A percentile compares a stretch with the other conserved stretches of the same genome.
These are phyloP conservation scores for Geotrichum candidum DNA, from an alignment of 1,139 yeast genomes.

Conservation along the genomic window DNA sequence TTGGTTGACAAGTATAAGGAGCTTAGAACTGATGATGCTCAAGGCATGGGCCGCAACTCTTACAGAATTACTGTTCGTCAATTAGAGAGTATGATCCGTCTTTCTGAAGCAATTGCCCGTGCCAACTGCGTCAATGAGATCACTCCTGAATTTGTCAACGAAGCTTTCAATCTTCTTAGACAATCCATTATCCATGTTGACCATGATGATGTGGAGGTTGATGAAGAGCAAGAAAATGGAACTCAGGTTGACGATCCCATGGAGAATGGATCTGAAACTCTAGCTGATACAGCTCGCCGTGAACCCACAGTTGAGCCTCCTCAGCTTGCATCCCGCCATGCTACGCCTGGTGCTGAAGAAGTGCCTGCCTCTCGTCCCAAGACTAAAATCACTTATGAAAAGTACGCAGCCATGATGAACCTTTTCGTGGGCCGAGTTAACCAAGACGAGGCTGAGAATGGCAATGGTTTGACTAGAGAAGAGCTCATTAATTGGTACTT, in stretches of 20 bases:
- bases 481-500: constrained; percentile 78
- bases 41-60: constrained; percentile 76
- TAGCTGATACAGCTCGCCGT: constrained; percentile 11
- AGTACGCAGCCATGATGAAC: constrained; percentile 79
- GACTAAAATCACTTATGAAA: constrained; percentile 71
- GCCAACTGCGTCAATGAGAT: constrained; percentile 92
- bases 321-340: constrained; percentile 10
- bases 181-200: constrained; percentile 93
- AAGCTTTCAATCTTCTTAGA: constrained; percentile 83
- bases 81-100: constrained; percentile 82
- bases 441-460: constrained; percentile 39
- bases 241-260: constrained; percentile 73
- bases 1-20: constrained; percentile 80
- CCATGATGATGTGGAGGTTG: constrained; percentile 86
- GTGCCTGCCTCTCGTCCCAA: constrained; percentile 31
- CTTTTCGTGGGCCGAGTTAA: constrained; percentile 64
- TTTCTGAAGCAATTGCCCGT: constrained; percentile 94
- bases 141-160: constrained; percentile 82
- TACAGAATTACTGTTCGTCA: constrained; percentile 97
- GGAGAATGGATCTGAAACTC: constrained; percentile 17
- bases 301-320: constrained; percentile 12
- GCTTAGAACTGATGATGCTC: constrained; percentile 85
- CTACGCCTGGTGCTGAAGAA: constrained; percentile 7
- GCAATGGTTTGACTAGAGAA: constrained; percentile 64
- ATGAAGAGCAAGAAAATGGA: constrained; percentile 48